Evolutionary conservation across 2,329 filamentous ascomycete genomes (phyloP).

Genomic region (Cladosporium halotolerans): DNA sequence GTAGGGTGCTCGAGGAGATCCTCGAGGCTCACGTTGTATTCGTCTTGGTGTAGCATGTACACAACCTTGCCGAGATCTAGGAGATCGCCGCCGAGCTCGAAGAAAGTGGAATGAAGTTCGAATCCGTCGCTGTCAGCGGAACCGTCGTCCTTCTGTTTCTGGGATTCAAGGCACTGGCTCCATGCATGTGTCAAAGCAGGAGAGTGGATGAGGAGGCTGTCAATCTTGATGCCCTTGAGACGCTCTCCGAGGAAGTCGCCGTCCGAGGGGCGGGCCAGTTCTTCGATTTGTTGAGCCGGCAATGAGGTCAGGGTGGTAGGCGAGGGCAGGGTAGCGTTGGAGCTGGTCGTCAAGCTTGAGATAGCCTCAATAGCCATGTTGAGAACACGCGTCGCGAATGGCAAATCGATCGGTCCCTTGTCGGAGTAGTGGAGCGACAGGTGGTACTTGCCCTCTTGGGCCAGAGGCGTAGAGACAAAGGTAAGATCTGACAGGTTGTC

Average conservation of each 20-base stretch:
- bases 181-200: slow-evolving; percentile 7
- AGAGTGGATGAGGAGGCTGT: slow-evolving; percentile 3
- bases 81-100: slow-evolving; percentile 6
- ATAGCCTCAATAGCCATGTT: slow-evolving; percentile 9
- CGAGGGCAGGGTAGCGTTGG: slow-evolving; percentile 3
- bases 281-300: slow-evolving; percentile 4
- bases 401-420: slow-evolving; percentile 4
- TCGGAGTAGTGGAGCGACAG: slow-evolving; percentile 7
- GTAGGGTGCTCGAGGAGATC: slow-evolving; percentile 9
- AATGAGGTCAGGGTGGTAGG: slow-evolving; percentile 4
- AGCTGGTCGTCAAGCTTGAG: slow-evolving; percentile 5
- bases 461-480: slow-evolving; percentile 7
- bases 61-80: slow-evolving; percentile 6
- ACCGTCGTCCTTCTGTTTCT: neutral
- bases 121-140: neutral
- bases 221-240: slow-evolving; percentile 6
- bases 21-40: slow-evolving; percentile 4
- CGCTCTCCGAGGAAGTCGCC: slow-evolving; percentile 6
- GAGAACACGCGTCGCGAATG: slow-evolving; percentile 3
- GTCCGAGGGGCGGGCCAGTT: slow-evolving; percentile 3
- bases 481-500: slow-evolving; percentile 7
- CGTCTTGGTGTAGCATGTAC: slow-evolving; percentile 10
- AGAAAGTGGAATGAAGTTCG: slow-evolving; percentile 8
- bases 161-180: neutral
- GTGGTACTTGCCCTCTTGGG: slow-evolving; percentile 7